Base-by-base conservation (phyloP, 2,329 filamentous ascomycete species). In the Tympanopsis confertula region DNA sequence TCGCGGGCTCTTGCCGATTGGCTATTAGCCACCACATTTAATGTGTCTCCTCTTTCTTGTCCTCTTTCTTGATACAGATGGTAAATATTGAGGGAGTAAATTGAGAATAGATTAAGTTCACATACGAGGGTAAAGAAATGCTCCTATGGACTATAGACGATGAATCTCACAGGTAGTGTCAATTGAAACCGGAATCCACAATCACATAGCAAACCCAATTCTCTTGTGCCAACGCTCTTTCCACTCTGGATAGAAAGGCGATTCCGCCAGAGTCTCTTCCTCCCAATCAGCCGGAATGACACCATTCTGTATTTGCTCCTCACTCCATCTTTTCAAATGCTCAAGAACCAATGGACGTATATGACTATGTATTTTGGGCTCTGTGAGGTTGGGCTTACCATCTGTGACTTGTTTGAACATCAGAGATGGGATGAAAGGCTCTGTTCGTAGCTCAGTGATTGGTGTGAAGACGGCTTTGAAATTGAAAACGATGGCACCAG, bases 381-480 rank as follows among this genome's bases (percentile, higher is more conserved):
- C 69, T 76, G 88, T 78, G 7, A 89, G 49, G 28, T 57, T 74
- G 51, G 68, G 68, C 57, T 86, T 86, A 2, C 80, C 83, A 20
- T 85, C 75, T 15, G 64, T 70, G n/a, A 89, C 48, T 1, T 89
- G 62, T 56, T 81, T 83, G 2, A 76, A 56, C 2, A 86, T 38
- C 4, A 93, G 53, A 0, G 71, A 72, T 0, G 86, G 86, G 0
- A 94, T 61, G 35, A 76, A 82, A 0, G 82, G 73, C 54, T 94
- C 86, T 39, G 82, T 66, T 2, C 72, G 63, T 40, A 93, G 77
- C 44, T 82, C 75, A 1, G 66, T 53, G 0, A 94, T 54, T 0
- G 82, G 82, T 0, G 85, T 91, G 57, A 93, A 93, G 0, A 91
- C 56, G 0, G 82, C 85, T 52, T 89, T 93, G 71, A 89, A 94